phyloP scores from a whole-genome alignment of 2,329 filamentous ascomycete species.

The Xylaria sp. region DNA sequence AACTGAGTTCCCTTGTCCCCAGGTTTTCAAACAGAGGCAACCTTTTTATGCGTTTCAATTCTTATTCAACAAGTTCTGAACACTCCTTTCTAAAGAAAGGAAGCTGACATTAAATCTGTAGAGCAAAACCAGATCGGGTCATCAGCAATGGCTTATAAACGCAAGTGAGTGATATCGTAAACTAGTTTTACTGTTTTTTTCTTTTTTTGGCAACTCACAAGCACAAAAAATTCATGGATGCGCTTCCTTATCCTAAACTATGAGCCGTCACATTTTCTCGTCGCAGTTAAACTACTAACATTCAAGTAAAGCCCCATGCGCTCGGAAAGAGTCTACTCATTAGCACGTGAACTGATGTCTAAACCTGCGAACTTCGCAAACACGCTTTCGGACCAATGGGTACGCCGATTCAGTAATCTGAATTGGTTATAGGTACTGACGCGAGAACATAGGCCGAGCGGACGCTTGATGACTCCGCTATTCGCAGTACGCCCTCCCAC shows the following conservation, averaged over 20 bases:
- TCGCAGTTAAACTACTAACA: background rate
- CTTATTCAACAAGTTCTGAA: background rate
- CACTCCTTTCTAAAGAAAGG: background rate
- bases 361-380: constrained; percentile 57
- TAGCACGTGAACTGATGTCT: constrained; percentile 42
- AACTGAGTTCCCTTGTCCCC: background rate
- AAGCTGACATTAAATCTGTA: constrained; percentile 58
- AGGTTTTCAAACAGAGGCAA: background rate
- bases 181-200: background rate
- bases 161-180: constrained; percentile 23
- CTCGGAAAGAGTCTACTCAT: constrained; percentile 43
- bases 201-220: background rate
- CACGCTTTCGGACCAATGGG: constrained; percentile 75
- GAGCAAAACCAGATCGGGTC: constrained; percentile 72
- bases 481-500: constrained; percentile 52
- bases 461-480: constrained; percentile 77
- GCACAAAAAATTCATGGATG: background rate
- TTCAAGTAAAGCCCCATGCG: constrained; percentile 36
- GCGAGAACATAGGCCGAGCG: constrained; percentile 43
- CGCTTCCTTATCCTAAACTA: background rate
- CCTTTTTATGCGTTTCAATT: background rate
- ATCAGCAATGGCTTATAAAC: constrained; percentile 57
- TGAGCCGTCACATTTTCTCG: background rate
- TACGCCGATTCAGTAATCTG: constrained; percentile 40
- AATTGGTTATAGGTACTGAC: background rate